These are phyloP conservation scores for Ceratobasidium sp. DNA, from an alignment of 1,284 basidiomycete genomes.

Conservation along the genomic window DNA sequence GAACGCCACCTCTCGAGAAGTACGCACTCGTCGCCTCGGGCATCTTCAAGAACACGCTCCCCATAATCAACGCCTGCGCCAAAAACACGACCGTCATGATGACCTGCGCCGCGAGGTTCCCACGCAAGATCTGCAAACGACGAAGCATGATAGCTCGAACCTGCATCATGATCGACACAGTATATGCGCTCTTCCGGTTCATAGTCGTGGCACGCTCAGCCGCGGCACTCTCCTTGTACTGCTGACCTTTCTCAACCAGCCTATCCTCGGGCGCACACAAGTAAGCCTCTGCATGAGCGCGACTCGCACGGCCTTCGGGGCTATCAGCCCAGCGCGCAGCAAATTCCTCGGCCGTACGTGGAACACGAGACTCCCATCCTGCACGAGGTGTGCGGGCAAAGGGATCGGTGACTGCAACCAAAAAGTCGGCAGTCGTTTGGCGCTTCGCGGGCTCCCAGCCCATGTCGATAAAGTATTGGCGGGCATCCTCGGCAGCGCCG, in stretches of 20 bases:
- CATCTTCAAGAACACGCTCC: constrained; percentile 77
- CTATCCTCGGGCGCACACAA: constrained; percentile 63
- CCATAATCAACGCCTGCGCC: constrained; percentile 74
- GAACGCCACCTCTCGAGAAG: constrained; percentile 82
- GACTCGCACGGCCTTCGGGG: constrained; percentile 56
- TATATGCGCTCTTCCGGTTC: constrained; percentile 59
- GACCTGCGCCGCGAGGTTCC: constrained; percentile 61
- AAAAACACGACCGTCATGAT: constrained; percentile 43
- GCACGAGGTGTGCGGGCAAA: constrained; percentile 64
- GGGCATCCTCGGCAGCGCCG: constrained; percentile 57
- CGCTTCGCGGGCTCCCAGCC: constrained; percentile 79
- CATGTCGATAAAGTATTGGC: constrained; percentile 62
- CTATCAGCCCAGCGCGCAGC: constrained; percentile 63
- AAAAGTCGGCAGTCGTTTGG: constrained; percentile 80
- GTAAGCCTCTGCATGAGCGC: constrained; percentile 62
- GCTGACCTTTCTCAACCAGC: constrained; percentile 55
- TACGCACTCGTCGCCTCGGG: constrained; percentile 71
- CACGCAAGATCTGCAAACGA: constrained; percentile 73
- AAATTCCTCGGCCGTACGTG: constrained; percentile 72
- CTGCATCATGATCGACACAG: constrained; percentile 65
- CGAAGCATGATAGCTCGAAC: constrained; percentile 71
- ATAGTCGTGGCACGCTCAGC: constrained; percentile 61
- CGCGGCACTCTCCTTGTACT: constrained; percentile 62
- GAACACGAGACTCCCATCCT: constrained; percentile 62
- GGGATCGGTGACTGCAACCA: constrained; percentile 68